phyloP scores from a whole-genome alignment of 495 filamentous ascomycete species.

The Penicillium fimorum region DNA sequence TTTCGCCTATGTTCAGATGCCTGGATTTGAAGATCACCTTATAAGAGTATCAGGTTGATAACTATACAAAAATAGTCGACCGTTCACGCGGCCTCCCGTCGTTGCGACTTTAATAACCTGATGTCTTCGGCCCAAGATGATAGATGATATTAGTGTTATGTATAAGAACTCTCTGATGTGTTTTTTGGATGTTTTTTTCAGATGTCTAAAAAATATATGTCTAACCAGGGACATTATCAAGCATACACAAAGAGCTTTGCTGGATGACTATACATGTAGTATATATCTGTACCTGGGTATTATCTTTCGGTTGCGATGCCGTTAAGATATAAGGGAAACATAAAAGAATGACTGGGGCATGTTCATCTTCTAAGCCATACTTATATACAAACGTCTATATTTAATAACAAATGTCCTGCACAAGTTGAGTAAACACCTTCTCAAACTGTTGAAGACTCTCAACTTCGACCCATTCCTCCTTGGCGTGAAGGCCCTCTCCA shows the following conservation, averaged over 20 bases:
- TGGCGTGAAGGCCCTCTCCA: constrained; percentile 44
- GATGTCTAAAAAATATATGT: too few relatives aligned
- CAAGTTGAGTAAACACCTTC: constrained; percentile 24
- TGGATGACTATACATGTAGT: neutral
- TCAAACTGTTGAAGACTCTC: constrained; percentile 31
- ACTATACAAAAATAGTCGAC: neutral
- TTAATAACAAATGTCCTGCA: constrained; percentile 32
- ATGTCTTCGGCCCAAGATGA: too few relatives aligned
- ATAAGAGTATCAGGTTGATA: neutral
- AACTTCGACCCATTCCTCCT: constrained; percentile 47
- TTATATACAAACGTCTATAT: neutral
- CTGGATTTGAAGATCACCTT: neutral
- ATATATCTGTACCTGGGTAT: too few relatives aligned
- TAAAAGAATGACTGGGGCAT: neutral
- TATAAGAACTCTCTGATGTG: too few relatives aligned
- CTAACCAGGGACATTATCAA: too few relatives aligned
- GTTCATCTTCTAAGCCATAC: neutral
- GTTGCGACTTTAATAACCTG: too few relatives aligned
- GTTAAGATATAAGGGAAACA: neutral
- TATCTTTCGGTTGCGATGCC: too few relatives aligned
- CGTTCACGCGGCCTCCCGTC: too few relatives aligned
- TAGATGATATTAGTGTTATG: too few relatives aligned
- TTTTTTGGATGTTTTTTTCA: too few relatives aligned
- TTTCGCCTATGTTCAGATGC: neutral
- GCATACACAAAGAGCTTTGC: neutral